Evolutionary conservation across 1,139 yeast genomes (phyloP).

Genomic region (Candida albicans): DNA sequence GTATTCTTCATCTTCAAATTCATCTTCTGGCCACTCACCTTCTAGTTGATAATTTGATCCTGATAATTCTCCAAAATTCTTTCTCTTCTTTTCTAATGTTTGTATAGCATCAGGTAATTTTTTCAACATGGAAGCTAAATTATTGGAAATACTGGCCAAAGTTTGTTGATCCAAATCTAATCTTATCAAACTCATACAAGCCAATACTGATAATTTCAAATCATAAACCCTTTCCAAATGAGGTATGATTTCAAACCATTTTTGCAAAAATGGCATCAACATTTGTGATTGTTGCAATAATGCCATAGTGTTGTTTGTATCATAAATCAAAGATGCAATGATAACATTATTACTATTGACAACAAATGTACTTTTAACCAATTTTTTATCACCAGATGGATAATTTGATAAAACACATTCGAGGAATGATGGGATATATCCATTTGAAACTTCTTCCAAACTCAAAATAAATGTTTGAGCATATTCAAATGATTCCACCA

Average conservation of each 20-base stretch:
- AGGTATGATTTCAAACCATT: conserved; percentile 67
- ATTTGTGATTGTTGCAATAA: conserved; percentile 50
- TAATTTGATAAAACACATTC: conserved; percentile 23
- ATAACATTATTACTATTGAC: conserved; percentile 67
- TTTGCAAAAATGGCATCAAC: conserved; percentile 53
- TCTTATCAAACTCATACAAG: conserved; percentile 52
- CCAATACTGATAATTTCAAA: conserved; percentile 71
- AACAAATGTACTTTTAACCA: conserved; percentile 13
- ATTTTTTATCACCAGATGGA: conserved; percentile 7
- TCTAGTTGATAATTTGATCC: conserved; percentile 10
- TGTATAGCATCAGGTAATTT: conserved; percentile 71
- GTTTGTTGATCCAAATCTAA: conserved; percentile 23
- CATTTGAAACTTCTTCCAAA: conserved; percentile 40
- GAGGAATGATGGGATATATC: conserved; percentile 42
- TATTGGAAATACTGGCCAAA: conserved; percentile 12
- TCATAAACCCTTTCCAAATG: conserved; percentile 75
- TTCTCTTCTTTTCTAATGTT: conserved; percentile 61
- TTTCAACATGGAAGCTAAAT: conserved; percentile 31
- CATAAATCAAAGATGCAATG: conserved; percentile 63
- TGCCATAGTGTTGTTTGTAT: conserved; percentile 54
- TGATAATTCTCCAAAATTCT: conserved; percentile 44
- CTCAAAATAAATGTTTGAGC: conserved; percentile 56
- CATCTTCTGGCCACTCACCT: conserved; percentile 14
- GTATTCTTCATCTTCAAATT: conserved; percentile 22
- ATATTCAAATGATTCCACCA: conserved; percentile 51